Evolutionary conservation across 495 filamentous ascomycete species (phyloP).

Genomic region (Diplogelasinospora grovesii): DNA sequence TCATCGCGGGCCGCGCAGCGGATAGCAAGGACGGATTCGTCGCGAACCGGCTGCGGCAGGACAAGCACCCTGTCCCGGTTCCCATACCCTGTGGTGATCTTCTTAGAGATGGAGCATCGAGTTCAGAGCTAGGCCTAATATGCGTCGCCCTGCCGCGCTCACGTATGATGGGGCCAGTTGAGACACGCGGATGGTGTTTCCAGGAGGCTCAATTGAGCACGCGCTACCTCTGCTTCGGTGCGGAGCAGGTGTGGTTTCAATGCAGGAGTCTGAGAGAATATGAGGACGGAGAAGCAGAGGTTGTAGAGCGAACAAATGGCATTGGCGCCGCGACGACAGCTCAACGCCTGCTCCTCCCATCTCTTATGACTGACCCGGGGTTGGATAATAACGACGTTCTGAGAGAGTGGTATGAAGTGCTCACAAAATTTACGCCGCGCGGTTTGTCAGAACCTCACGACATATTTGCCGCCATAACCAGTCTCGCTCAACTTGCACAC

Average conservation of each 20-base stretch:
- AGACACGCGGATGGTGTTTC: slow-evolving; percentile 4
- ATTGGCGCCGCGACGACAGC: too few species aligned
- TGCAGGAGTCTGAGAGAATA: background rate
- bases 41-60: too few species aligned
- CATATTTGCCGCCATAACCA: background rate
- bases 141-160: background rate
- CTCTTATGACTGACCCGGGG: background rate
- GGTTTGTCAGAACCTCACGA: slow-evolving; percentile 4
- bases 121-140: background rate
- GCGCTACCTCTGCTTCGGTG: background rate
- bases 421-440: background rate
- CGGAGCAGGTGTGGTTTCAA: background rate
- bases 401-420: slow-evolving; percentile 3
- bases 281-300: too few species aligned
- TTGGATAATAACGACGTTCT: background rate
- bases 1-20: too few species aligned
- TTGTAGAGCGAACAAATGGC: too few species aligned
- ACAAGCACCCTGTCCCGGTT: too few species aligned
- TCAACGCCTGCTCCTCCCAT: background rate
- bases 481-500: background rate
- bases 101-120: background rate
- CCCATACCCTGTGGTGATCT: background rate
- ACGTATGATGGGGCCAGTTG: background rate
- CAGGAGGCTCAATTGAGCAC: background rate
- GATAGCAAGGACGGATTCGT: too few species aligned